Evolutionary conservation across 192 early-diverging fungal genomes (phyloP).

Genomic region (Backusella tarrabulga): DNA sequence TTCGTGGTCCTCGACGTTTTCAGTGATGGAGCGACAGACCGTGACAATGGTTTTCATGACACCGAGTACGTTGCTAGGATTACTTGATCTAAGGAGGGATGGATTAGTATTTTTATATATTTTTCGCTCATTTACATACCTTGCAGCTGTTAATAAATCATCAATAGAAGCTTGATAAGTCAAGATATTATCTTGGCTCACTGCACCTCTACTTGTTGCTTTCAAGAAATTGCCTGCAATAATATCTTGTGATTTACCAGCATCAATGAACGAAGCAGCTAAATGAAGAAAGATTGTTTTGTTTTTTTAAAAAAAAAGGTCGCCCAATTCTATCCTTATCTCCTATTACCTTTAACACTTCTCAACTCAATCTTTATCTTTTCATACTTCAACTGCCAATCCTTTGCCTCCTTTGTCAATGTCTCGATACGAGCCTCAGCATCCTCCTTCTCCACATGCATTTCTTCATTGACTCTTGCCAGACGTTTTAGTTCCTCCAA

Average conservation of each 20-base stretch:
- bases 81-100: slow-evolving; percentile 48
- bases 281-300: neutral
- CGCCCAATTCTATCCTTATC: no score
- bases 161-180: slow-evolving; percentile 82
- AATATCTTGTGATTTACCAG: slow-evolving; percentile 18
- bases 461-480: slow-evolving; percentile 60
- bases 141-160: slow-evolving; percentile 68
- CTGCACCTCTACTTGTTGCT: slow-evolving; percentile 54
- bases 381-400: slow-evolving; percentile 49
- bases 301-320: neutral
- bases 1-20: slow-evolving; percentile 75
- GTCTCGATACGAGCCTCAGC: slow-evolving; percentile 46
- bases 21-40: slow-evolving; percentile 81
- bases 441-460: slow-evolving; percentile 48
- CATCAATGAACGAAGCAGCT: slow-evolving; percentile 5
- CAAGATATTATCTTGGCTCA: slow-evolving; percentile 66
- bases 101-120: neutral
- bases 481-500: slow-evolving; percentile 67
- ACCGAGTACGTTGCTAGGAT: slow-evolving; percentile 66
- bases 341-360: slow-evolving; percentile 44
- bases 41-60: slow-evolving; percentile 80
- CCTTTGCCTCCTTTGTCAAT: slow-evolving; percentile 42
- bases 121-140: slow-evolving; percentile 37
- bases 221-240: slow-evolving; percentile 29
- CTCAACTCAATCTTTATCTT: slow-evolving; percentile 50